Evolutionary conservation across 139 green algal genomes (phyloP), one percentile per base, ranked within the genome.

Genomic region (Zygnema cylindricum): DNA sequence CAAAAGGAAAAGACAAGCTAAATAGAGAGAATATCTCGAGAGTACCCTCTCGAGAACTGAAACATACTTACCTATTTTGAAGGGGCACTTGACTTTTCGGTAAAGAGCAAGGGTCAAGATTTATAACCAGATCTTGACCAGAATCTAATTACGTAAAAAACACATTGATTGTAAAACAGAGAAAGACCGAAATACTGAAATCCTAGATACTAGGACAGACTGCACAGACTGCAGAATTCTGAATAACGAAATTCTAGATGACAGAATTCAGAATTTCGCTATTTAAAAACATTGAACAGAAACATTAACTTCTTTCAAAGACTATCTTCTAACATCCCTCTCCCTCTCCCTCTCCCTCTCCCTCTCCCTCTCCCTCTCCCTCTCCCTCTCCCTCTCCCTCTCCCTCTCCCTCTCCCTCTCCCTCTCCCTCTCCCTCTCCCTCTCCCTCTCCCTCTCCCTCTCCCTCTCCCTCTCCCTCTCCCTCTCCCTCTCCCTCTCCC

Each of bases 321-420:
- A 23, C n/a, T 81, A 25, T n/a, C 73, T 25, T 43, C 25, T 43
- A 30, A 42, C 38, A 79, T 79, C 7, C 11, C 3, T 79, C 71
- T 11, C 43, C 71, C 71, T 79, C 71, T 42, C 71, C 11, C 38
- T 79, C 38, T 79, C 38, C 11, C 71, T 79, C 71, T 54, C 38
- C 11, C 71, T 79, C 71, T 42, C 71, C 71, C 7, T 79, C 38
- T 11, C 38, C 11, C 71, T 30, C 71, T 38, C 38, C 3, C 71
- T 79, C 71, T 42, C 71, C 3, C 71, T 79, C 49, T 16, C 16
- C 49, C 16, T 16, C 49, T 16, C 16, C 16, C 16, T 16, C 49
- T 16, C n/a, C 49, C 16, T 16, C 11, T 11, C 7, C 36, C 11
- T 11, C 11, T 42, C 43, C 71, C 71, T 42, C 71, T 16, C 43